Percentiles rank a stretch among this genome's conserved stretches.
Evolutionary conservation across 176 grass and related monocot species (phyloP).

Genomic region (Elaeis guineensis): DNA sequence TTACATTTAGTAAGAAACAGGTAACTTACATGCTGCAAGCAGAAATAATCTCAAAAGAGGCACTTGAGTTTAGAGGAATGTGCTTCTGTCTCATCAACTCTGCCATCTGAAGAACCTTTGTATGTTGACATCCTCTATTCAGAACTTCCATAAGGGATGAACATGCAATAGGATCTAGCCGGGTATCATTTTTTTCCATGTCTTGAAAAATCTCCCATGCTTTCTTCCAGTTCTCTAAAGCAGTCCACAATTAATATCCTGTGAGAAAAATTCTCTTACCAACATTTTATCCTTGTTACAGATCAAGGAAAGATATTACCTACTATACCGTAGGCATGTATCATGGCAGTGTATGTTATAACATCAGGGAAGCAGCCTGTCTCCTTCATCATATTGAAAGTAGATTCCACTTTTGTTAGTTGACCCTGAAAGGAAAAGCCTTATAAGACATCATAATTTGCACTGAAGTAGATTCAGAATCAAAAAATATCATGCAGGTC

Average conservation of each 20-base stretch:
- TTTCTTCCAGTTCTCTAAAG: conserved; percentile 58
- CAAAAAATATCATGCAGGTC: background rate
- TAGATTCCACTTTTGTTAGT: conserved; percentile 63
- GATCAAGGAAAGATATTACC: conserved; percentile 42
- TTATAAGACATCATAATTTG: conserved; percentile 24
- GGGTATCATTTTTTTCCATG: conserved; percentile 54
- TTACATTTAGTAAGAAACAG: conserved; percentile 3
- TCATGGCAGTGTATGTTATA: conserved; percentile 86
- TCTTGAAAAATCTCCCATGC: conserved; percentile 67
- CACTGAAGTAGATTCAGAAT: conserved; percentile 17
- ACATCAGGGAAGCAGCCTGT: conserved; percentile 73
- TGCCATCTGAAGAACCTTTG: conserved; percentile 62
- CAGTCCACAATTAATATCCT: conserved; percentile 33
- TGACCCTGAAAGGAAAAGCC: conserved; percentile 57
- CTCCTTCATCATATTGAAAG: conserved; percentile 67
- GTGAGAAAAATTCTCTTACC: conserved; percentile 9
- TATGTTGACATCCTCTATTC: conserved; percentile 60
- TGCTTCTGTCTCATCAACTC: conserved; percentile 62
- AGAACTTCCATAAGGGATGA: conserved; percentile 74
- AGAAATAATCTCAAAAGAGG: conserved; percentile 70
- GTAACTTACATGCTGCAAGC: conserved; percentile 73
- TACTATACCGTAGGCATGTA: conserved; percentile 57
- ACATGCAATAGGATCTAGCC: conserved; percentile 65
- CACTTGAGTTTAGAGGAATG: conserved; percentile 68
- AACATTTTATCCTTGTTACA: conserved; percentile 5